Evolutionary conservation across 495 filamentous ascomycete species (phyloP).

Genomic region (Penicillium lividum): DNA sequence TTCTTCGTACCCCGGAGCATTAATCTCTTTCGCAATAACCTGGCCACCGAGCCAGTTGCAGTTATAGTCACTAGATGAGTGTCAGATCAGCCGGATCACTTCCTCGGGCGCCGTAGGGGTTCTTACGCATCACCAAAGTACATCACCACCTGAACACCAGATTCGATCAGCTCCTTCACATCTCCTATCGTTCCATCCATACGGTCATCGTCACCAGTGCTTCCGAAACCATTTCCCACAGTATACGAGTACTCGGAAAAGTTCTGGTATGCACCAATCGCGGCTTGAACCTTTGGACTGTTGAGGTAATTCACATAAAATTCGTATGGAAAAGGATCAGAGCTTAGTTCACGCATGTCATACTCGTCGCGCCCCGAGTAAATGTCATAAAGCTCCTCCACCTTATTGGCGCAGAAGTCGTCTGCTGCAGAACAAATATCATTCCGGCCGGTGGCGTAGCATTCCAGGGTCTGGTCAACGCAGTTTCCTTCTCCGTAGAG

Average conservation of each 20-base stretch:
- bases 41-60: constrained; percentile 62
- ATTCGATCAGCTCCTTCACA: constrained; percentile 49
- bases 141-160: constrained; percentile 53
- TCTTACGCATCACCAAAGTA: constrained; percentile 58
- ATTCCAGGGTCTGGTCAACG: constrained; percentile 53
- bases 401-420: constrained; percentile 54
- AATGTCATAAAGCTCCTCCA: constrained; percentile 54
- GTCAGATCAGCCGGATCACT: not conserved
- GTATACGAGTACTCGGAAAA: constrained; percentile 50
- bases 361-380: constrained; percentile 59
- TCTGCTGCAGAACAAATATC: constrained; percentile 53
- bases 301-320: constrained; percentile 65
- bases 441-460: constrained; percentile 43
- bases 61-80: constrained; percentile 51
- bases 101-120: not conserved
- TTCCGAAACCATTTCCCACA: constrained; percentile 51
- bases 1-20: constrained; percentile 44
- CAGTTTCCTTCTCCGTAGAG: constrained; percentile 65
- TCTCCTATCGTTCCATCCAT: constrained; percentile 52
- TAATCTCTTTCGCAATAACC: constrained; percentile 49
- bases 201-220: constrained; percentile 59
- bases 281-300: constrained; percentile 52
- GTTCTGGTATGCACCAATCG: constrained; percentile 61
- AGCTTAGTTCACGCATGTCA: constrained; percentile 56
- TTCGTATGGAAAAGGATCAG: constrained; percentile 61